phyloP scores from a whole-genome alignment of 768 basidiomycete genomes.

The Boletus vermiculosoides region DNA sequence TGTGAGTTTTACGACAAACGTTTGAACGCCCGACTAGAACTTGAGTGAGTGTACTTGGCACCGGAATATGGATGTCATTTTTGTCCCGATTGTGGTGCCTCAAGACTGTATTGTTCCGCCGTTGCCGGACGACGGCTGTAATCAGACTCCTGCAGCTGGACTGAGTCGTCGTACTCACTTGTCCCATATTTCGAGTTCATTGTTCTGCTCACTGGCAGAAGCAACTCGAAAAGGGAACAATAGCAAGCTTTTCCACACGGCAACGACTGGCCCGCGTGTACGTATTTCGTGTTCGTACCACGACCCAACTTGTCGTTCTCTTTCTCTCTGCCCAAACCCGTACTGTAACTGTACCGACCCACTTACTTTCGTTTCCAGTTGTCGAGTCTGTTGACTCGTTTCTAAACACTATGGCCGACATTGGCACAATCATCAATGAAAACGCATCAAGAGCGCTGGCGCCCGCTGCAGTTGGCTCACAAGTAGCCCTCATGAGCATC shows the following conservation, averaged over 20 bases:
- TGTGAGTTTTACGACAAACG: background rate
- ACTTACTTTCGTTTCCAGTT: conserved; percentile 18
- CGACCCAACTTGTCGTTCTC: too few species aligned
- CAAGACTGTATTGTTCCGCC: background rate
- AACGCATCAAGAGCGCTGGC: conserved; percentile 59
- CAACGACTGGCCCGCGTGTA: background rate
- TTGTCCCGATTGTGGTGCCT: background rate
- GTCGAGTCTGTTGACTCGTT: conserved; percentile 17
- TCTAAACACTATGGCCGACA: conserved; percentile 32
- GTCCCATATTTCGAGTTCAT: background rate
- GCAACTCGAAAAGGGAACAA: background rate
- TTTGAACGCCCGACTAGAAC: background rate
- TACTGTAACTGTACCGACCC: conserved; percentile 17
- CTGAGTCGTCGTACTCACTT: background rate
- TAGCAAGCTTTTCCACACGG: background rate
- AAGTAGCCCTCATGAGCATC: conserved; percentile 69
- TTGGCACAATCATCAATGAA: conserved; percentile 33
- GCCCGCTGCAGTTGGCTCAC: conserved; percentile 78
- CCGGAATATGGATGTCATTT: background rate
- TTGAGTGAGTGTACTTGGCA: too few species aligned
- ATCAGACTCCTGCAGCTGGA: background rate
- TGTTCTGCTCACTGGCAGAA: background rate
- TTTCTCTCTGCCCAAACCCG: background rate
- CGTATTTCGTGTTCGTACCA: background rate
- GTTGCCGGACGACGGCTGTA: background rate